A percentile compares a stretch with the other conserved stretches of the same genome.
These are phyloP conservation scores for Corchorus olitorius DNA, from an alignment of 345 rosid genomes.

Conservation along the genomic window DNA sequence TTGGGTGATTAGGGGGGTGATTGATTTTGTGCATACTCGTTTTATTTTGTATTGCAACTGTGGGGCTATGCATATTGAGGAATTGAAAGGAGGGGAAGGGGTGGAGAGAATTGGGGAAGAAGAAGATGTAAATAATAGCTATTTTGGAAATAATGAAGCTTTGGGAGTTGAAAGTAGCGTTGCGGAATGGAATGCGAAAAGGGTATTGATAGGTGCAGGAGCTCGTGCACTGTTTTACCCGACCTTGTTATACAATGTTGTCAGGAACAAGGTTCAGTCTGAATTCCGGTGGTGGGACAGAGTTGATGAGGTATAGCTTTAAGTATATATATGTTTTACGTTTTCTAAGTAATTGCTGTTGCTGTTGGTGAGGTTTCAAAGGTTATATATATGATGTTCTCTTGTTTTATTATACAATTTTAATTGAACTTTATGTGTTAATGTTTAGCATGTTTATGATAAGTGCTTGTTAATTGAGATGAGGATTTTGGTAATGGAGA, in stretches of 20 bases:
- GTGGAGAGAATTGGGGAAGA: constrained; percentile 33
- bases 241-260: constrained; percentile 84
- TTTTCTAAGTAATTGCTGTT: background rate
- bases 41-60: constrained; percentile 19
- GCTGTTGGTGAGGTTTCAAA: background rate
- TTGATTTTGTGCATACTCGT: constrained; percentile 20
- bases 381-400: background rate
- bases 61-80: constrained; percentile 82
- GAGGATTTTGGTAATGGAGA: background rate
- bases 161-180: constrained; percentile 30
- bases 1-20: constrained; percentile 22
- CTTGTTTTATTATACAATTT: background rate
- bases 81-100: constrained; percentile 50
- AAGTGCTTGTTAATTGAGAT: background rate
- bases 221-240: constrained; percentile 95
- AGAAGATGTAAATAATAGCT: constrained; percentile 25
- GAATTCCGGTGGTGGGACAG: constrained; percentile 99
- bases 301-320: constrained; percentile 66
- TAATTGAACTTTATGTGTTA: background rate
- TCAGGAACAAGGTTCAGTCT: constrained; percentile 82
- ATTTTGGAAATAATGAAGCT: constrained; percentile 16
- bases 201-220: constrained; percentile 84
- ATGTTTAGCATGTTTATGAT: background rate
- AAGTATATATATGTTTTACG: background rate
- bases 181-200: constrained; percentile 52